Base-by-base conservation (phyloP, 495 filamentous ascomycete species). In the Aspergillus panamensis region DNA sequence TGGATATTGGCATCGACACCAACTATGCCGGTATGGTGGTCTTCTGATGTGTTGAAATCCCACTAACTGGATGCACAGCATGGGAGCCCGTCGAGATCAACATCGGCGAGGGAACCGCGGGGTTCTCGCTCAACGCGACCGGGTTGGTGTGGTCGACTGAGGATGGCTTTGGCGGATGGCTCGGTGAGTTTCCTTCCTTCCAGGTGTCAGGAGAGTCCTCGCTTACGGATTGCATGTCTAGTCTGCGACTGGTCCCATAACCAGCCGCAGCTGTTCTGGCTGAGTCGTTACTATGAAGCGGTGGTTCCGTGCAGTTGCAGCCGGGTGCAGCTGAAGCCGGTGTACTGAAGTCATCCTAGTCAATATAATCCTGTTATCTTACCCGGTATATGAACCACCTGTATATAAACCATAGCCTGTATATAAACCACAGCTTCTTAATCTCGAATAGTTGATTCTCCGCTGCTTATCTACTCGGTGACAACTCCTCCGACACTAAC, bases 1-100 rank as follows among this genome's bases (percentile, higher is more conserved):
- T 49, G 21, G 29, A 29, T 0, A 49, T 49, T 31, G 20, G 25
- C 13, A 16, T 20, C 12, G 47, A 49, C 16, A 49, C 47, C 20
- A 49, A 49, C 29, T 49, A 49, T 14, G 47, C 47, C 4, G 25
- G 47, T 49, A 31, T 31, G 47, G 13, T 16, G 8, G 8, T 6
- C 47, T 13, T 49, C 13, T n/a, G 8, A 20, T 8, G 19, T 45
- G 6, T 21, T 6, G 10, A 31, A 13, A 8, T 14, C 4, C 42
- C 16, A 4, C 13, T 45, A 17, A 16, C 19, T 45, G 17, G n/a
- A 16, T 9, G 12, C 12, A 20, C 3, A 49, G 47, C 47, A 31
- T 49, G 47, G 47, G 47, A 49, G 29, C 29, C 47, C 10, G 47
- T 49, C 12, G 21, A 49, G 47, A 49, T 49, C 13, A 49, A 49